Base-by-base conservation (phyloP, 305 asterid species). In the Fraxinus dipetala region DNA sequence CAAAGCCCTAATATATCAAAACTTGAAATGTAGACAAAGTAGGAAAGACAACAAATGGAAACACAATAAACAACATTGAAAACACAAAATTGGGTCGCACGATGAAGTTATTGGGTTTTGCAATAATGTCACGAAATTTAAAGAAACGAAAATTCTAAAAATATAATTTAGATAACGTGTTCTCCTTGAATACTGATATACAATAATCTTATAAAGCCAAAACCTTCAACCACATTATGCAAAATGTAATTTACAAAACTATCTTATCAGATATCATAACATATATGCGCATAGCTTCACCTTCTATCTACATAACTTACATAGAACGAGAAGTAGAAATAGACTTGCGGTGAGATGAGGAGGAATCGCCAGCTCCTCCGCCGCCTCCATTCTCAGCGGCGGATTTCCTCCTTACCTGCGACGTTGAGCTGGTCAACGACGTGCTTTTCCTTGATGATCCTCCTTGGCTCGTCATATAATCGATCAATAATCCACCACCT, bases 371-470 rank as follows among this genome's bases (percentile, higher is more conserved):
- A 69, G 75, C 75, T 69, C 75, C 75, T 28, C 75, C 75, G 40
- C 38, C 75, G 75, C 38, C 80, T 45, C 72, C 80, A 77, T 54
- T 77, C 7, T 77, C 35, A 14, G 40, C 32, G 38, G 40, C 18
- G 65, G 80, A 24, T 54, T 54, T 77, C 70, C 32, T 54, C 31
- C 67, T 77, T 5, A 11, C 35, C 14, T 18, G 34, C 18, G 63
- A 75, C n/a, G 78, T 13, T 77, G 80, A 48, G 43, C 24, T 28
- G 35, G 34, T 45, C 72, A 61, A 77, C 72, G 80, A 11, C 72
- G n/a, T 28, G 65, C 80, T 77, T 77, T 34, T 77, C 72, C 80
- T 28, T 18, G 80, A 77, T n/a, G 80, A 51, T 18, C 79, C 79
- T 77, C 80, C 80, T 28, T 77, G 80, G 32, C 80, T 77, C 72